Conservation (phyloP, 2,329 filamentous ascomycete genomes). For the Xylaria sp. region DNA sequence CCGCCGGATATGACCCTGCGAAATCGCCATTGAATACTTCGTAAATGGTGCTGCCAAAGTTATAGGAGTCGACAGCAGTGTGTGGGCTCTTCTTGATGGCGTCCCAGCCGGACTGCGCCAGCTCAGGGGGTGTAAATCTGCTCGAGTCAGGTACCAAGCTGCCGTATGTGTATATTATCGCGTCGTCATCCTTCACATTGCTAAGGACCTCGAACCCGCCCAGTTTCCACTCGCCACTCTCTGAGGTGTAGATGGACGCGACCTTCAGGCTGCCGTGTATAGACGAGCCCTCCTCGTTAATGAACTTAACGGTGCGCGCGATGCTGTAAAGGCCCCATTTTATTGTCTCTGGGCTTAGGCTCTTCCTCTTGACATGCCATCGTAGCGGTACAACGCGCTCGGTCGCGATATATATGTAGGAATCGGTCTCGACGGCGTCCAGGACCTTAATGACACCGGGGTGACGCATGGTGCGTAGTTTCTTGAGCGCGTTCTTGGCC, state of each 20-base stretch:
- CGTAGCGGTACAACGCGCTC: slow-evolving; percentile 87
- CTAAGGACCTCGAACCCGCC: slow-evolving; percentile 94
- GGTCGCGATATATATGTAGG: slow-evolving; percentile 95
- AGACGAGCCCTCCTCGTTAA: slow-evolving; percentile 91
- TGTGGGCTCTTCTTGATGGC: slow-evolving; percentile 84
- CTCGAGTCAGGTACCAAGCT: slow-evolving; percentile 86
- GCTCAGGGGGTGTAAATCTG: slow-evolving; percentile 87
- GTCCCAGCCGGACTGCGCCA: slow-evolving; percentile 91
- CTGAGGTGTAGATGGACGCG: slow-evolving; percentile 89
- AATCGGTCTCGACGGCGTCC: slow-evolving; percentile 96
- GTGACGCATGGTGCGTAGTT: slow-evolving; percentile 90
- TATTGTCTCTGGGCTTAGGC: slow-evolving; percentile 87
- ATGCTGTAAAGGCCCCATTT: slow-evolving; percentile 96
- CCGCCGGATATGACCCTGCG: slow-evolving; percentile 78
- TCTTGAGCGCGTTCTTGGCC: slow-evolving; percentile 93
- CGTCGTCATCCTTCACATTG: slow-evolving; percentile 95
- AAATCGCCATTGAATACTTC: slow-evolving; percentile 94
- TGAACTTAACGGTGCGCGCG: slow-evolving; percentile 92
- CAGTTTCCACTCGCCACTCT: slow-evolving; percentile 98
- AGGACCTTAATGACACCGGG: slow-evolving; percentile 94
- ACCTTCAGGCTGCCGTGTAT: slow-evolving; percentile 89
- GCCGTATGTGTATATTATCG: slow-evolving; percentile 92
- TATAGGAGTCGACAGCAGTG: slow-evolving; percentile 86
- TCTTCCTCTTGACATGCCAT: slow-evolving; percentile 91
- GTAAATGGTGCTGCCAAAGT: slow-evolving; percentile 83